A percentile compares a stretch with the other conserved stretches of the same genome.
phyloP scores from a whole-genome alignment of 306 rosid species.

The Lathyrus oleraceus region DNA sequence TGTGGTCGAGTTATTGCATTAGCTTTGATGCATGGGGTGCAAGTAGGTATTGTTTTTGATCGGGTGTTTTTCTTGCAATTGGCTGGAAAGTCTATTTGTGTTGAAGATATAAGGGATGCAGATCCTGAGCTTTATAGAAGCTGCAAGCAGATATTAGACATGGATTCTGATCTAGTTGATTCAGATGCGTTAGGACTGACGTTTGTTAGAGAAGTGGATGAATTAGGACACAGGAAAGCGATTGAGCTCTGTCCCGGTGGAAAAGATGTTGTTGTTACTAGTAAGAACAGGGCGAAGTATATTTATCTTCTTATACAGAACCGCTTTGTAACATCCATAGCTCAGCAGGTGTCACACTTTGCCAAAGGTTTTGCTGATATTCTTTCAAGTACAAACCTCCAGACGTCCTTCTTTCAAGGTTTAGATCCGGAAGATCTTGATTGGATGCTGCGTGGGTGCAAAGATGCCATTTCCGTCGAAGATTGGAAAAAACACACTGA shows the following conservation, averaged over 20 bases:
- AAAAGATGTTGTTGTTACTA: slow-evolving; percentile 60
- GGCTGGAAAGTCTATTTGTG: slow-evolving; percentile 62
- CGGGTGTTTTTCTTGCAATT: slow-evolving; percentile 83
- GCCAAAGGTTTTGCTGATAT: slow-evolving; percentile 77
- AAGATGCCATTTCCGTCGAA: slow-evolving; percentile 62
- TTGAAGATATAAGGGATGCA: slow-evolving; percentile 81
- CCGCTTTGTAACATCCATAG: slow-evolving; percentile 71
- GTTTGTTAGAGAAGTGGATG: slow-evolving; percentile 87
- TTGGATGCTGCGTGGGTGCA: slow-evolving; percentile 88
- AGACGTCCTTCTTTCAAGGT: slow-evolving; percentile 58
- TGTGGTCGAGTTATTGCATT: slow-evolving; percentile 87
- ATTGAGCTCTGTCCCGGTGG: slow-evolving; percentile 79
- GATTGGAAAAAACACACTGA: slow-evolving; percentile 96
- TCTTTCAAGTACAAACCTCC: slow-evolving; percentile 52
- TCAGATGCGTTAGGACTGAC: slow-evolving; percentile 90
- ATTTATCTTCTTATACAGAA: slow-evolving; percentile 71
- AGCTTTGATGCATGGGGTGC: slow-evolving; percentile 94
- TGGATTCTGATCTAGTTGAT: slow-evolving; percentile 79
- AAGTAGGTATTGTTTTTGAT: slow-evolving; percentile 89
- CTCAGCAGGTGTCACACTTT: slow-evolving; percentile 79
- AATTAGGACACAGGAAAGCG: slow-evolving; percentile 66
- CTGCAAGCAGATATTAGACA: slow-evolving; percentile 80
- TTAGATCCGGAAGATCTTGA: slow-evolving; percentile 90
- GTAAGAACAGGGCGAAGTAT: slow-evolving; percentile 70
- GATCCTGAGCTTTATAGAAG: slow-evolving; percentile 76